Evolutionary conservation across 495 filamentous ascomycete species (phyloP), one percentile per base, ranked within the genome.

Genomic region (Xylaria telfairii): DNA sequence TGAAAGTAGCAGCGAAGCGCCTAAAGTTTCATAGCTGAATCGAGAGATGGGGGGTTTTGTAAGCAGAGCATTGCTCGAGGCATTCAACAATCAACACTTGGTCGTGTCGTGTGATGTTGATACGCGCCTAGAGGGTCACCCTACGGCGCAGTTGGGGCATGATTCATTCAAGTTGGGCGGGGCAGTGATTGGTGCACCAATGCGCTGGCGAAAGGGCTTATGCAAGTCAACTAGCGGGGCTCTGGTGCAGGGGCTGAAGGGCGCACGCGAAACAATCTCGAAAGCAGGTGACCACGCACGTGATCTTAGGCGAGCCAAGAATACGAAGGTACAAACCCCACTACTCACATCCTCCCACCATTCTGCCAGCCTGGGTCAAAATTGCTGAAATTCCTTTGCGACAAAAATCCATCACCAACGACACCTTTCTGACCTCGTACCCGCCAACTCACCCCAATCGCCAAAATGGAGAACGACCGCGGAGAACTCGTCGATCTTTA

Each of bases 401-500:
- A 72, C 70, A 61, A 70, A 37, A 70, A 49, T 42, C 65, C 53
- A 68, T 60, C 68, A 65, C 39, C 61, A 54, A 65, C 69, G 42
- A 67, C 54, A 67, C 32, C n/a, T n/a, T 46, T 56, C 57, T 37
- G 65, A 62, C 53, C 65, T 62, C 46, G 41, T 28, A 63, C 42
- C 66, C n/a, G 10, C 26, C 47, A 64, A 21, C 67, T 60, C 61
- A 68, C 69, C 56, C 24, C 34, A 66, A 75, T 28, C 47, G 65
- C 61, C 69, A 65, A 71, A 68, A 96, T 96, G 93, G 93, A 97
- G 87, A 96, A 96, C 91, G 93, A 96, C 86, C 93, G 93, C 87
- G 95, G 96, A 89, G 94, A 98, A 82, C 93, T 98, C 86, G 96
- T 98, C 84, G 96, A 99, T 87, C 93, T 99, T 93, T 98, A 90